Conservation (phyloP, 148 eudicot genomes). For the Linanthus parryae region DNA sequence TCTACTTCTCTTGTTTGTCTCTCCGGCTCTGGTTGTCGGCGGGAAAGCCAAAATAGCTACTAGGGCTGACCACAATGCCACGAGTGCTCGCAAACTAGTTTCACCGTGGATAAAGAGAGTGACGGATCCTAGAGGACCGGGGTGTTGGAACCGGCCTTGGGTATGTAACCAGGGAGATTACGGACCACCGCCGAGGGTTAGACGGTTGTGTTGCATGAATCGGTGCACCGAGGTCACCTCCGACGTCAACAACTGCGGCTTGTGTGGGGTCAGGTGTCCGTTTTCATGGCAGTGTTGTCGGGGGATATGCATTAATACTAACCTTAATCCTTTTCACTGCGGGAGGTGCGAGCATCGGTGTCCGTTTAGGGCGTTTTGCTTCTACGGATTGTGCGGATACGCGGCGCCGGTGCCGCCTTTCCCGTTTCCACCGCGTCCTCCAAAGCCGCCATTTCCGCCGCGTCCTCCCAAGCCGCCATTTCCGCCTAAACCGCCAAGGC, state of each 20-base stretch:
- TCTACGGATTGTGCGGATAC: constrained; percentile 70
- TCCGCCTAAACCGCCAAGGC: constrained; percentile 11
- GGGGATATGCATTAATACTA: constrained; percentile 44
- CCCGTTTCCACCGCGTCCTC: constrained; percentile 25
- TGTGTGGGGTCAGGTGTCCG: constrained; percentile 68
- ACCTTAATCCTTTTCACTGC: constrained; percentile 50
- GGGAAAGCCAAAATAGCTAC: constrained; percentile 8
- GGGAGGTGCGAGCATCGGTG: constrained; percentile 56
- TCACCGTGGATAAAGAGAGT: constrained; percentile 46
- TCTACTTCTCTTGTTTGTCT: constrained; percentile 1
- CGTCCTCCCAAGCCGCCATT: constrained; percentile 15
- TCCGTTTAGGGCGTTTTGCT: constrained; percentile 34
- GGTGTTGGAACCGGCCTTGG: constrained; percentile 74
- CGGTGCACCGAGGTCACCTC: constrained; percentile 50
- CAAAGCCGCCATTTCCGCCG: constrained; percentile 19
- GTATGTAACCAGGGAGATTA: constrained; percentile 35
- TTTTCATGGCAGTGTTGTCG: constrained; percentile 71
- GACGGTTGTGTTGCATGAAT: constrained; percentile 46
- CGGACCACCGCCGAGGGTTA: constrained; percentile 19
- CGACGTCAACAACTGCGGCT: constrained; percentile 62
- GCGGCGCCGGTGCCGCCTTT: constrained; percentile 41
- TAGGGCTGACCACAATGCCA: constrained; percentile 12
- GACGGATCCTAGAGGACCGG: constrained; percentile 33
- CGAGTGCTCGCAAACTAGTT: not conserved
- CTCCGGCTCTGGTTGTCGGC: not conserved